phyloP scores from a whole-genome alignment of 108 stramenopile species.

The Hondaea fermentalgiana region DNA sequence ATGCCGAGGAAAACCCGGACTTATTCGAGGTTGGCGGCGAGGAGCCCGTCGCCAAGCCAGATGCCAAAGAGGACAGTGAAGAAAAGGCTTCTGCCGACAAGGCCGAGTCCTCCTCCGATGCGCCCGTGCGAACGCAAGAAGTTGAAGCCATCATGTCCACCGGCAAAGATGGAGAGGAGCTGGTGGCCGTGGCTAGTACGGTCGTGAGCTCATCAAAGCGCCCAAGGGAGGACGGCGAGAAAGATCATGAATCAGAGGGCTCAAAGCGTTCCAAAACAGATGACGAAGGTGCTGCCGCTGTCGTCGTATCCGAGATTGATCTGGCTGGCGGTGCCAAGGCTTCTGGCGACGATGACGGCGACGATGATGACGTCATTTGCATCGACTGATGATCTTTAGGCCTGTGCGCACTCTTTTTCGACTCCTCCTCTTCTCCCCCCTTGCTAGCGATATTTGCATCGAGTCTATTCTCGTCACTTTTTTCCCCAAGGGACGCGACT shows the following conservation, averaged over 20 bases:
- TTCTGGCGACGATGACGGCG: not conserved
- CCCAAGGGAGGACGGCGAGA: not conserved
- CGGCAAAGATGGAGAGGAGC: not conserved
- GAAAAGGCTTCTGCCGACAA: not conserved
- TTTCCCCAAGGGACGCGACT: no score
- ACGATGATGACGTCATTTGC: not conserved
- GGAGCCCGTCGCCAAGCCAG: not conserved
- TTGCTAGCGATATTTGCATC: no score
- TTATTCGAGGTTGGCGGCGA: not conserved
- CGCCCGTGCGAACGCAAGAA: not conserved
- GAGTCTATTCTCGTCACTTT: no score
- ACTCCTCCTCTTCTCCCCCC: not conserved
- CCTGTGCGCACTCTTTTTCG: not conserved
- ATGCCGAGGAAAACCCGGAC: constrained; percentile 31
- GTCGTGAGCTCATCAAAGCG: not conserved
- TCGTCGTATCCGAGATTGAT: not conserved
- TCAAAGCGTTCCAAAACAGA: not conserved
- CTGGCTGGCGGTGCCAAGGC: no score
- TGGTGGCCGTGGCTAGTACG: not conserved
- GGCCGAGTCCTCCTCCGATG: not conserved
- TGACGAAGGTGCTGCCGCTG: not conserved
- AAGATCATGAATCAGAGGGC: not conserved
- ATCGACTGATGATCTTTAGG: not conserved
- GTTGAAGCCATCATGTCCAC: not conserved
- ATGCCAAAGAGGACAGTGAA: not conserved